phyloP scores from a whole-genome alignment of 169 alveolate species.

The Cystoisospora suis region DNA sequence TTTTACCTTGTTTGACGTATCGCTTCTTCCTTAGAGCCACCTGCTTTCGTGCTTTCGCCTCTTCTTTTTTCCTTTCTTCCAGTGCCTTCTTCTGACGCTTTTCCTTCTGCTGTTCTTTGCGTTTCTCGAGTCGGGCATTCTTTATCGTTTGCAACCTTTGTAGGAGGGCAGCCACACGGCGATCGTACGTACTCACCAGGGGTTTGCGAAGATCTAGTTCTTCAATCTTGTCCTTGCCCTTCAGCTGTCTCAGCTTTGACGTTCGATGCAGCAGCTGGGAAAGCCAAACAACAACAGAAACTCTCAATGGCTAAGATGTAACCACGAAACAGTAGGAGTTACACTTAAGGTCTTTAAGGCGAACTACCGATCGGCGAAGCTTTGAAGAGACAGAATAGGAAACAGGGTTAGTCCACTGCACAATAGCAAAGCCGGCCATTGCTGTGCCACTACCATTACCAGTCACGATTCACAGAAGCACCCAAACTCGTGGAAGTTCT shows the following conservation, averaged over 20 bases:
- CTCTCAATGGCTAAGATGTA: too few relatives aligned
- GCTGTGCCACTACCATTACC: too few relatives aligned
- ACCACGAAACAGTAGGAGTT: not conserved
- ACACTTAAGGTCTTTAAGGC: not conserved
- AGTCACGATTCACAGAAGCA: too few relatives aligned
- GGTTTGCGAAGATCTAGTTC: slow-evolving; percentile 30
- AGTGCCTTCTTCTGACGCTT: slow-evolving; percentile 54
- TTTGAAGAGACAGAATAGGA: too few relatives aligned
- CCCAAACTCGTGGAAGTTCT: too few relatives aligned
- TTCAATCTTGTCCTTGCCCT: slow-evolving; percentile 13
- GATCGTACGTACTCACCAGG: slow-evolving; percentile 60
- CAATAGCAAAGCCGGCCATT: too few relatives aligned
- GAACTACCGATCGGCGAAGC: not conserved
- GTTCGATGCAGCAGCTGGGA: slow-evolving; percentile 6
- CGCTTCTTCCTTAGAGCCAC: slow-evolving; percentile 19
- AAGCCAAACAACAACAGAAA: not conserved
- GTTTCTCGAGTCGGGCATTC: slow-evolving; percentile 63
- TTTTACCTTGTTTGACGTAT: slow-evolving; percentile 53
- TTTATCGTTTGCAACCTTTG: slow-evolving; percentile 49
- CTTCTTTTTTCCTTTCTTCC: slow-evolving; percentile 51
- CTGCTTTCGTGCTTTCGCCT: slow-evolving; percentile 9
- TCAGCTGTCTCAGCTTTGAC: slow-evolving; percentile 28
- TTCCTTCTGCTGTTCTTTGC: slow-evolving; percentile 61
- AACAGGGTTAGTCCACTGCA: too few relatives aligned
- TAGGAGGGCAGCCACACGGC: slow-evolving; percentile 39